These are phyloP conservation scores for Lactarius hengduanensis DNA, from an alignment of 768 basidiomycete species.

Conservation along the genomic window DNA sequence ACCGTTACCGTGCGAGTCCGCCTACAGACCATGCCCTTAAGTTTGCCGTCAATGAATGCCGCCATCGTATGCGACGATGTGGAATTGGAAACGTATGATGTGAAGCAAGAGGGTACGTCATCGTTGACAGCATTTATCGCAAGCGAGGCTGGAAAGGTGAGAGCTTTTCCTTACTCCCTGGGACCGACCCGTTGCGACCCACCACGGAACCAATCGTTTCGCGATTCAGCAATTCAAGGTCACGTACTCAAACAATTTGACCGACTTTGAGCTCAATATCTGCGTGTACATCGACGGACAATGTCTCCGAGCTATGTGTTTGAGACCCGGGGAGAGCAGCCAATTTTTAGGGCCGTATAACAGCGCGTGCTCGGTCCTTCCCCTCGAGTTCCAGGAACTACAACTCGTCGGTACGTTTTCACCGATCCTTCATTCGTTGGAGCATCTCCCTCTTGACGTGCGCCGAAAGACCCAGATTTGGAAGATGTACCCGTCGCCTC, in stretches of 20 bases:
- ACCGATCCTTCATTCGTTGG: background rate
- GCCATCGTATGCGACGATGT: constrained; percentile 8
- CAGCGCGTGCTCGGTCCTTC: background rate
- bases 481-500: constrained; percentile 16
- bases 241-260: background rate
- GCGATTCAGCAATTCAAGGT: constrained; percentile 12
- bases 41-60: background rate
- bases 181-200: background rate
- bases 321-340: background rate
- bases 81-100: constrained; percentile 9
- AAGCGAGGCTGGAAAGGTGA: constrained; percentile 14
- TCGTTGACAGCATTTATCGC: constrained; percentile 6
- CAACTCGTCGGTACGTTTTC: constrained; percentile 14
- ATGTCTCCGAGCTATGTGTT: background rate
- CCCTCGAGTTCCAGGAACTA: constrained; percentile 21
- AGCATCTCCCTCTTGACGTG: background rate
- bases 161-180: background rate
- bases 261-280: background rate
- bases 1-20: no score
- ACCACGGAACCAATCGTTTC: background rate
- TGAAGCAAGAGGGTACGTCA: background rate
- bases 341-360: constrained; percentile 3
- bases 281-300: constrained; percentile 11
- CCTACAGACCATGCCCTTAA: constrained; percentile 9
- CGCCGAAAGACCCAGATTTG: constrained; percentile 11